Evolutionary conservation across 169 alveolate genomes (phyloP), one percentile per base, ranked within the genome.

Genomic region (Plasmodium yoelii): DNA sequence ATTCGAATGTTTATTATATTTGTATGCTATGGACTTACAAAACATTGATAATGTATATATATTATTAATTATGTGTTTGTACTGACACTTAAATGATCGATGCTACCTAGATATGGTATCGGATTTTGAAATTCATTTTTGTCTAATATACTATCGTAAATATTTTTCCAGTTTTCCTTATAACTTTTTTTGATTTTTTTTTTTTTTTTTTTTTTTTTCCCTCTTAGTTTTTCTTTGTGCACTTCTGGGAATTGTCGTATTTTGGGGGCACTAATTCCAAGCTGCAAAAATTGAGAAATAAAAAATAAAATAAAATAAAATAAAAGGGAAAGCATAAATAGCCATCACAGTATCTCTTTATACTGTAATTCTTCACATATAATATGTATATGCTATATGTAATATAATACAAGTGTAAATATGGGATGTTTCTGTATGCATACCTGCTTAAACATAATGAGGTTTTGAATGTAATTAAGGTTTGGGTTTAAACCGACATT

Each of bases 121-220:
- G 90, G 57, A 19, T 67, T 44, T 18, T 57, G 74, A 24, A 68
- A 56, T 28, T 82, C 90, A 26, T 68, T 68, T 67, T 68, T 82
- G 18, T 67, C 86, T 34, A 82, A 57, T 8, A 82, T 42, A 44
- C 73, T 82, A 24, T 82, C 77, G 59, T 82, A 82, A 46, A 82
- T 82, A 46, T 68, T 65, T 68, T 70, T 82, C 90, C 90, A 82
- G 51, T 82, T 82, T 44, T 82, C 86, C 18, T 68, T 82, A 60
- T 67, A 82, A 26, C 59, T 82, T 61, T 68, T 69, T 55, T 57
- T 68, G 60, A 55, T 42, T 49, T 69, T 65, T 55, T 68, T 68
- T 22, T 56, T 67, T 39, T 39, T 80, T 56, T 47, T 64, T 67
- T 57, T 65, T 53, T 82, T 82, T 82, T 82, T 67, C 19, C 72